These are phyloP conservation scores for Jamesozyma lodderae DNA, from an alignment of 805 yeast species.

Conservation along the genomic window DNA sequence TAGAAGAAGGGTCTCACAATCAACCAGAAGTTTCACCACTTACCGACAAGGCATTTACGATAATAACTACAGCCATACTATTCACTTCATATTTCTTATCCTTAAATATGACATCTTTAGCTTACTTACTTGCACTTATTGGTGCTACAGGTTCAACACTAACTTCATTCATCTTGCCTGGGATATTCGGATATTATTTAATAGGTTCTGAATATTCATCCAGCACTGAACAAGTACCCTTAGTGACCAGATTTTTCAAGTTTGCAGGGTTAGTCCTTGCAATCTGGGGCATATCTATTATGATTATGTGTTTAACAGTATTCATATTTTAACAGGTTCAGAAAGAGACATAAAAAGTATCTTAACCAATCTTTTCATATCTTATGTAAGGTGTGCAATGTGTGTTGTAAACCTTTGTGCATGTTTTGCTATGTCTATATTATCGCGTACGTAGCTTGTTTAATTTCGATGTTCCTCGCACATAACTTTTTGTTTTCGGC, in stretches of 20 bases:
- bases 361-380: too few relatives aligned
- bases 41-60: constrained; percentile 33
- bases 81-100: constrained; percentile 45
- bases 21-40: constrained; percentile 12
- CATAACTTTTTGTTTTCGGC: too few relatives aligned
- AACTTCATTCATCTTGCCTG: constrained; percentile 68
- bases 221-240: constrained; percentile 12
- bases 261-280: constrained; percentile 32
- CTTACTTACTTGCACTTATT: constrained; percentile 57
- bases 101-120: constrained; percentile 50
- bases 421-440: neutral
- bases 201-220: constrained; percentile 13
- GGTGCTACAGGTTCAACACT: constrained; percentile 77
- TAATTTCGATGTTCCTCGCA: neutral
- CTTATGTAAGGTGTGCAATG: too few relatives aligned
- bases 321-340: neutral
- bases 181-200: constrained; percentile 50
- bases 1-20: constrained; percentile 14
- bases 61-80: constrained; percentile 41
- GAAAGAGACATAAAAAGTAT: neutral
- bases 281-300: constrained; percentile 40
- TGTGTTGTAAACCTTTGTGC: neutral
- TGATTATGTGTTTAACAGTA: constrained; percentile 30
- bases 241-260: constrained; percentile 29
- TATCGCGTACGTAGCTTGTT: neutral